These are phyloP conservation scores for Colletotrichum trifolii DNA, from an alignment of 2,329 filamentous ascomycete species.

Conservation along the genomic window DNA sequence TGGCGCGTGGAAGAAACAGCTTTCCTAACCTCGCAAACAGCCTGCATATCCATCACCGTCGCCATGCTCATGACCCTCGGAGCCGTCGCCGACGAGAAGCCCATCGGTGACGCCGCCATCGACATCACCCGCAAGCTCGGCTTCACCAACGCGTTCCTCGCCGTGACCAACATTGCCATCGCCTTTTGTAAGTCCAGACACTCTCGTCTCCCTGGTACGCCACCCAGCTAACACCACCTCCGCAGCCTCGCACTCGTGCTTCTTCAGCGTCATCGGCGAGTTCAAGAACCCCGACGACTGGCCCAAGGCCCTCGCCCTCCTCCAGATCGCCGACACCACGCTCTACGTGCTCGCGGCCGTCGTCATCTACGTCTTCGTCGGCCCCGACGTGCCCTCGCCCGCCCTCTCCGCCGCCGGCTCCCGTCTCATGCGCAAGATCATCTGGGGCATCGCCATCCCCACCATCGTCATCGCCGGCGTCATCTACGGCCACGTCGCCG, in stretches of 20 bases:
- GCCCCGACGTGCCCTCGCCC: slow-evolving; percentile 70
- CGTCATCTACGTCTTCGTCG: slow-evolving; percentile 76
- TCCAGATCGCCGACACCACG: slow-evolving; percentile 67
- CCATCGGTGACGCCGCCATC: slow-evolving; percentile 49
- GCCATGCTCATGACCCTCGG: slow-evolving; percentile 74
- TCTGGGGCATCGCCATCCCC: slow-evolving; percentile 75
- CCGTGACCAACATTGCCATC: slow-evolving; percentile 73
- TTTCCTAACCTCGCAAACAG: slow-evolving; percentile 33
- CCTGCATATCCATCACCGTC: slow-evolving; percentile 70
- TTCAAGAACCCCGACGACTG: slow-evolving; percentile 70
- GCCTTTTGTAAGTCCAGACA: slow-evolving; percentile 62
- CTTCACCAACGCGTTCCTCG: slow-evolving; percentile 65
- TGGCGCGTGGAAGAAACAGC: neutral
- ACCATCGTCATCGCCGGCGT: slow-evolving; percentile 79
- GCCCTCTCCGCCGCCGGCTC: slow-evolving; percentile 71
- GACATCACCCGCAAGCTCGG: slow-evolving; percentile 50
- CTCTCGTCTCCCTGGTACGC: rapidly evolving
- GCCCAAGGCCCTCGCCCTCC: slow-evolving; percentile 57
- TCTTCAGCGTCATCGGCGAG: slow-evolving; percentile 75
- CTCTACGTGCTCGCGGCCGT: slow-evolving; percentile 74
- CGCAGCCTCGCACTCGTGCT: slow-evolving; percentile 69
- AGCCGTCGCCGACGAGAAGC: slow-evolving; percentile 63
- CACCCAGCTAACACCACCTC: neutral
- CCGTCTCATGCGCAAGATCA: slow-evolving; percentile 67
- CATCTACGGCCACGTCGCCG: slow-evolving; percentile 74